A percentile compares a stretch with the other conserved stretches of the same genome.
These are phyloP conservation scores for Colletotrichum noveboracense DNA, from an alignment of 2,329 filamentous ascomycete genomes.

Conservation along the genomic window DNA sequence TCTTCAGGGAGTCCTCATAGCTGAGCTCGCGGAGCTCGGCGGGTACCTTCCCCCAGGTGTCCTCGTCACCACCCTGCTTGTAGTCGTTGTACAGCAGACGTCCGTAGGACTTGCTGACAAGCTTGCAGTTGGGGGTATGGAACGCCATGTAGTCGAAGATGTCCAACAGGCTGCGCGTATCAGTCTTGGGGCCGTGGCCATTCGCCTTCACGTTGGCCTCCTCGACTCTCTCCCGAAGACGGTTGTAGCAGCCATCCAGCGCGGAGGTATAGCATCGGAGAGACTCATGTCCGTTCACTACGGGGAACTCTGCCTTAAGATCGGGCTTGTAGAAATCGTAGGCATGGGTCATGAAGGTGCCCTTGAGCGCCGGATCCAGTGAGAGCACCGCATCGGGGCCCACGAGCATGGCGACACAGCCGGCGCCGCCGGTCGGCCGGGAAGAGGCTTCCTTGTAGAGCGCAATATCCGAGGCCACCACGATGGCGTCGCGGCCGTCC, in stretches of 20 bases:
- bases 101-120: neutral
- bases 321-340: conserved; percentile 94
- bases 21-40: neutral
- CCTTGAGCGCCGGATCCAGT: conserved; percentile 78
- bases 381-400: conserved; percentile 79
- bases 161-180: conserved; percentile 60
- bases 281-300: conserved; percentile 85
- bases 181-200: conserved; percentile 30
- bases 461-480: conserved; percentile 82
- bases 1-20: neutral
- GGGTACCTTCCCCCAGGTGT: neutral
- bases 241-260: conserved; percentile 79
- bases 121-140: conserved; percentile 3
- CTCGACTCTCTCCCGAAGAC: conserved; percentile 67
- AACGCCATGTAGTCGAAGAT: conserved; percentile 78
- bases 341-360: conserved; percentile 81
- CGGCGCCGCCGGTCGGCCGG: conserved; percentile 81
- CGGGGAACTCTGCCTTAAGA: conserved; percentile 84
- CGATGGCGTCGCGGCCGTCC: conserved; percentile 83
- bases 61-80: neutral
- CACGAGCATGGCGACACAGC: conserved; percentile 78
- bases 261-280: conserved; percentile 82
- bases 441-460: conserved; percentile 85
- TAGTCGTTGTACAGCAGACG: neutral
- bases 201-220: conserved; percentile 59